Conservation (phyloP, 208 protist genomes). For the Crithidia brevicula region DNA sequence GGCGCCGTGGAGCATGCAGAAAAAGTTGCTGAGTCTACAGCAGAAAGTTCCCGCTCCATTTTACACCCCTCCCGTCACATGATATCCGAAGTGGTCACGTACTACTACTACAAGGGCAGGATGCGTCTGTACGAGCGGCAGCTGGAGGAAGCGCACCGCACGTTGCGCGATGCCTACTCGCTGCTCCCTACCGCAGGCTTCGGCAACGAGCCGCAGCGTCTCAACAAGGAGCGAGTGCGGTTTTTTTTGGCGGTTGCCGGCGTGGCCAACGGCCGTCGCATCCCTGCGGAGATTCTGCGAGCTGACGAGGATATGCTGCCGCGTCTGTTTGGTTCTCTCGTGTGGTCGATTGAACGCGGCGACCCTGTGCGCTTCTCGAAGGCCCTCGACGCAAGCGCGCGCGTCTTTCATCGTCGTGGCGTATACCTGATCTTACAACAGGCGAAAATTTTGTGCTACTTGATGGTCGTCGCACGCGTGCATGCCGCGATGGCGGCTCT, state of each 20-base stretch:
- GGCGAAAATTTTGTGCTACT: slow-evolving; percentile 63
- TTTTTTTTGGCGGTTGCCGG: slow-evolving; percentile 80
- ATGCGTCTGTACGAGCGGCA: slow-evolving; percentile 74
- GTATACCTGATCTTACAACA: slow-evolving; percentile 77
- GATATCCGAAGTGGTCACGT: slow-evolving; percentile 80
- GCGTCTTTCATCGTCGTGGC: slow-evolving; percentile 60
- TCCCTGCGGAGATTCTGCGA: slow-evolving; percentile 48
- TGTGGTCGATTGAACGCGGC: slow-evolving; percentile 54
- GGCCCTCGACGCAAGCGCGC: slow-evolving; percentile 51
- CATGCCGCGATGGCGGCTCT: slow-evolving; percentile 54
- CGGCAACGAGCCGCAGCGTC: slow-evolving; percentile 58
- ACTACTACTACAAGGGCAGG: slow-evolving; percentile 80
- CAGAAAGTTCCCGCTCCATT: slow-evolving; percentile 60
- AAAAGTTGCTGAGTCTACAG: slow-evolving; percentile 32
- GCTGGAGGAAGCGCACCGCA: slow-evolving; percentile 51
- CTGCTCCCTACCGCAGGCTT: slow-evolving; percentile 64
- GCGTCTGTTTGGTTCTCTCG: slow-evolving; percentile 54
- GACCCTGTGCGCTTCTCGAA: slow-evolving; percentile 48
- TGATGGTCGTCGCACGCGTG: slow-evolving; percentile 64
- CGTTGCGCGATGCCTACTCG: slow-evolving; percentile 62
- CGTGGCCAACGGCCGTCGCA: slow-evolving; percentile 46
- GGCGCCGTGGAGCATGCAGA: slow-evolving; percentile 70
- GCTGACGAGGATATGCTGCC: slow-evolving; percentile 54
- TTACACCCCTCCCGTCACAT: slow-evolving; percentile 80
- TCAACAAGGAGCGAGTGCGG: slow-evolving; percentile 81